Evolutionary conservation across 108 stramenopile species (phyloP), one percentile per base, ranked within the genome.

Genomic region (Nitzschia palea): DNA sequence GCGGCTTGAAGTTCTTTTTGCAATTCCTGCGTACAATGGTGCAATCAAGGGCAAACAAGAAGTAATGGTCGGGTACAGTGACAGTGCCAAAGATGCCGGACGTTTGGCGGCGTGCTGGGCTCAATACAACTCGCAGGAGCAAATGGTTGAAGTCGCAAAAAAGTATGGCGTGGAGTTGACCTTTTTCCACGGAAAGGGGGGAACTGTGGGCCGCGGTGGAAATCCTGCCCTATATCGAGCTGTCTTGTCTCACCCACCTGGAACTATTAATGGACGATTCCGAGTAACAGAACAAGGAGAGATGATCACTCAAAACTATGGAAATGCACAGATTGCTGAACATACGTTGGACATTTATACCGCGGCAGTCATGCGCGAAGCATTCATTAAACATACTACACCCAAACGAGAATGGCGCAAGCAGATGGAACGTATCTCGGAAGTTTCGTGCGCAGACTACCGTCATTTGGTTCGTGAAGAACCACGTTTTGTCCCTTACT

Each of bases 231-330:
- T 84, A 35, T 84, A 80, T 45, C 78, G 85, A 18, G 98, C 95
- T 27, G 78, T 98, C 48, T 78, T 96, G 36, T 86, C 95, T 0
- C 96, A 97, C 74, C 95, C 98, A 18, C 96, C 96, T 9, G 80
- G 91, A 55, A 98, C 98, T 6, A 92, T 98, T 54, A 91, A 98
- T 66, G 98, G 98, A n/a, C 83, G 93, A 28, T 98, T 97, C 94
- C 93, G 98, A 22, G 95, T 98, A 27, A 98, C 98, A 8, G 98
- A 98, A 69, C 98, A 98, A 79, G 98, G 98, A 31, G 98, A 98
- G 80, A 98, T 98, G 98, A 97, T 98, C 62, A 88, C 88, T 23
- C 96, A 97, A 70, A 98, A 97, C 80, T 98, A 97, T 73, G 98
- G 98, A 20, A 79, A 88, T n/a, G 55, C 69, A 25, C 78, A 81